Conservation (phyloP, 768 basidiomycete species). For the Hericium coralloides region DNA sequence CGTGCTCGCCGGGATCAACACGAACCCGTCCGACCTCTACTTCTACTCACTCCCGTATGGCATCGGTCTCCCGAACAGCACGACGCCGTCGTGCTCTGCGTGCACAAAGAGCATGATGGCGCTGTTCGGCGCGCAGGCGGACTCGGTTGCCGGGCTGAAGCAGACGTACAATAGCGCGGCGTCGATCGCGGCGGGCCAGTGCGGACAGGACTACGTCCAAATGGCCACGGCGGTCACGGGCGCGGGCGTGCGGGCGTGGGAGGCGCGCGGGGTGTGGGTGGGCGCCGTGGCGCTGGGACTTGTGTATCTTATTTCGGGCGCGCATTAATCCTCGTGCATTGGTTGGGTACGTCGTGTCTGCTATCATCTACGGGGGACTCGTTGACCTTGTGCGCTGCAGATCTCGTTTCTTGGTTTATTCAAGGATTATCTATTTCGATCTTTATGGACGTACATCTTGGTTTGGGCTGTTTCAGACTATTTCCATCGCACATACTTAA, state of each 20-base stretch:
- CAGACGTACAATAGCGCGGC: slow-evolving; percentile 43
- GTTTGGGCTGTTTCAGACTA: no score
- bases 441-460: no score
- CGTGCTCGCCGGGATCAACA: slow-evolving; percentile 47
- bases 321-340: not conserved
- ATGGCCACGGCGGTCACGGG: slow-evolving; percentile 3
- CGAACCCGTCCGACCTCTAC: slow-evolving; percentile 61
- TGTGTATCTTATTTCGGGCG: not conserved
- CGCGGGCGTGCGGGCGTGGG: not conserved
- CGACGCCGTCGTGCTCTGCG: slow-evolving; percentile 47
- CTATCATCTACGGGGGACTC: no score
- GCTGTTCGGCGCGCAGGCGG: slow-evolving; percentile 36
- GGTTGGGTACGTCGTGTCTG: not conserved
- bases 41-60: slow-evolving; percentile 65
- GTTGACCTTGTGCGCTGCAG: no score
- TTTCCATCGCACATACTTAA: not conserved
- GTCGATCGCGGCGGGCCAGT: slow-evolving; percentile 34
- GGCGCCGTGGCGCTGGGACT: not conserved
- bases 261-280: not conserved
- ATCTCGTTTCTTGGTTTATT: no score
- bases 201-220: slow-evolving; percentile 40
- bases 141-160: slow-evolving; percentile 28
- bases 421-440: no score
- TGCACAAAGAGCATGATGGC: slow-evolving; percentile 57
- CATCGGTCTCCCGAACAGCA: slow-evolving; percentile 37